Evolutionary conservation across 2,329 filamentous ascomycete species (phyloP).

Genomic region (Penicillium polonicum): DNA sequence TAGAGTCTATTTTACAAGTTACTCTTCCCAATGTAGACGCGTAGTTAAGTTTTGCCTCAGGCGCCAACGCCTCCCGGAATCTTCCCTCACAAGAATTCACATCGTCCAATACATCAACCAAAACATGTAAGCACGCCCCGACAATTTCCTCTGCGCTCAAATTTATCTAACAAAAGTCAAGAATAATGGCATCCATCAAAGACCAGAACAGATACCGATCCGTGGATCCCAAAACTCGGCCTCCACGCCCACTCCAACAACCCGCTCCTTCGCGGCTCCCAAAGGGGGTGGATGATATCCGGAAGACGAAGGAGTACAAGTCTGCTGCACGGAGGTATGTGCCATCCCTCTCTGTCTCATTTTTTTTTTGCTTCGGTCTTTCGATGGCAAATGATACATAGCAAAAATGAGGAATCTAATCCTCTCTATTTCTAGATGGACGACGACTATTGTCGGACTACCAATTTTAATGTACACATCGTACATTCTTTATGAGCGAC

Average conservation of each 20-base stretch:
- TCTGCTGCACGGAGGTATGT: conserved; percentile 38
- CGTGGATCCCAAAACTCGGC: conserved; percentile 12
- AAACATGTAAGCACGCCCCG: background rate
- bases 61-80: background rate
- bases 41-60: conserved; percentile 1
- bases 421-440: conserved; percentile 26
- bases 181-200: conserved; percentile 3
- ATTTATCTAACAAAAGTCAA: background rate
- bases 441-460: conserved; percentile 33
- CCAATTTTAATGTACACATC: conserved; percentile 36
- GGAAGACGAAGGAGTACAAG: conserved; percentile 44
- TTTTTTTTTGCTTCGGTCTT: background rate
- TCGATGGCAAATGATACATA: background rate
- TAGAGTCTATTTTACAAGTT: background rate
- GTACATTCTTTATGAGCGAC: conserved; percentile 34
- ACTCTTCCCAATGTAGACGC: background rate
- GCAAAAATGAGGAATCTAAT: background rate
- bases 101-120: background rate
- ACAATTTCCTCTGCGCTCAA: background rate
- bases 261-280: conserved; percentile 4
- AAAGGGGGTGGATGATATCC: conserved; percentile 32
- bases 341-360: background rate
- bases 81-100: background rate
- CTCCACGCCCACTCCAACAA: conserved; percentile 13
- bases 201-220: conserved; percentile 18